Evolutionary conservation across 78 protist genomes (phyloP).

Genomic region (Dictyostelium purpureum): DNA sequence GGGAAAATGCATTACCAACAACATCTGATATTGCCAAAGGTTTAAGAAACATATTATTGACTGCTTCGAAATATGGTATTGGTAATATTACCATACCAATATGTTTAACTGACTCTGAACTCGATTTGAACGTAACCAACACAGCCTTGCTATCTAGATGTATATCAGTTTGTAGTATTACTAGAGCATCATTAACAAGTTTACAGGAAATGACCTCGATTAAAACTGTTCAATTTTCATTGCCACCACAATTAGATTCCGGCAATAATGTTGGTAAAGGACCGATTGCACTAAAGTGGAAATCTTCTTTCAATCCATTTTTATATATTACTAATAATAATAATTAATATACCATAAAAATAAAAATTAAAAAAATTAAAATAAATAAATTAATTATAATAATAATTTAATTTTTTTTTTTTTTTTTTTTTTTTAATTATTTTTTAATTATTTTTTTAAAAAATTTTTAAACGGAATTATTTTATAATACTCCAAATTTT

Average conservation of each 20-base stretch:
- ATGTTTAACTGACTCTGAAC: slow-evolving; percentile 53
- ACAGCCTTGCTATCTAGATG: background rate
- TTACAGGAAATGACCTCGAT: slow-evolving; percentile 62
- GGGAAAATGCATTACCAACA: slow-evolving; percentile 27
- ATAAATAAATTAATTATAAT: too few species aligned
- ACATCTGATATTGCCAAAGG: slow-evolving; percentile 58
- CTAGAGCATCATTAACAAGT: slow-evolving; percentile 51
- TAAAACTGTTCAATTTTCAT: slow-evolving; percentile 45
- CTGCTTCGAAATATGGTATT: slow-evolving; percentile 71
- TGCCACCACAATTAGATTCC: slow-evolving; percentile 54
- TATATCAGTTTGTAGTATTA: slow-evolving; percentile 10
- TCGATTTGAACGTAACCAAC: slow-evolving; percentile 8
- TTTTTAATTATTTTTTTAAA: too few species aligned
- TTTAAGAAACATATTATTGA: slow-evolving; percentile 57
- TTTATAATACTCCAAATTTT: too few species aligned
- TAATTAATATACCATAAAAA: background rate
- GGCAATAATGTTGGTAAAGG: slow-evolving; percentile 31
- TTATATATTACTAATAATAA: slow-evolving; percentile 8
- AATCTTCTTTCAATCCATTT: slow-evolving; percentile 31
- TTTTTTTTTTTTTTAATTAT: too few species aligned
- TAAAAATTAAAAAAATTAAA: too few species aligned
- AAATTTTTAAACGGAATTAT: too few species aligned
- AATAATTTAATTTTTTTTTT: too few species aligned
- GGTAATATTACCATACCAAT: slow-evolving; percentile 63
- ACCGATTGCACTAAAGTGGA: slow-evolving; percentile 56